These are phyloP conservation scores for Pythium periplocum DNA, from an alignment of 352 stramenopile genomes.

Conservation along the genomic window DNA sequence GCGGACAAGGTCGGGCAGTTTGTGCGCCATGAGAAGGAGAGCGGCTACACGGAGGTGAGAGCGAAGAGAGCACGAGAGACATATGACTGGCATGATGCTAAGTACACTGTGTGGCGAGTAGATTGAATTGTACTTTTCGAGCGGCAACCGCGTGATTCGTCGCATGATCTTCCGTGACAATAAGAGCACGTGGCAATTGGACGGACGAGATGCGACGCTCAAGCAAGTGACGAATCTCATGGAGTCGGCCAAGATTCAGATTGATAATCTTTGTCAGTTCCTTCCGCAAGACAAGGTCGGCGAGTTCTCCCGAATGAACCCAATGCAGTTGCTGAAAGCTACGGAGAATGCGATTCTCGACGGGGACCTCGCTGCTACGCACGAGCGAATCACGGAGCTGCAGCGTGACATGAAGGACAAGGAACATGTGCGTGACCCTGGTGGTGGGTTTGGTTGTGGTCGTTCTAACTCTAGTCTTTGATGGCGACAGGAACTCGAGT, in stretches of 20 bases:
- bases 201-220: conserved; percentile 61
- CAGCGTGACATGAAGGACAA: conserved; percentile 72
- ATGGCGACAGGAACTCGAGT: conserved; percentile 48
- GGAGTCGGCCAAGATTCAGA: conserved; percentile 88
- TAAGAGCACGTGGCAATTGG: conserved; percentile 77
- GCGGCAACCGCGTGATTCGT: conserved; percentile 78
- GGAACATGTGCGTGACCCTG: conserved; percentile 31
- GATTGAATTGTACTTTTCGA: conserved; percentile 92
- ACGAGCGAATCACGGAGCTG: conserved; percentile 76
- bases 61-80: too few relatives aligned
- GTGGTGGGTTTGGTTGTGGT: too few relatives aligned
- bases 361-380: conserved; percentile 59
- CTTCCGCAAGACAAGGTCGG: conserved; percentile 96
- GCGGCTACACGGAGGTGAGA: conserved; percentile 72
- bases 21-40: conserved; percentile 83
- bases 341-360: conserved; percentile 75
- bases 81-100: background rate
- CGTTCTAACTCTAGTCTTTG: too few relatives aligned
- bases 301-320: conserved; percentile 87
- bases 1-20: conserved; percentile 92
- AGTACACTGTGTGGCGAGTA: conserved; percentile 30
- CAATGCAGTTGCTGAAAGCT: conserved; percentile 57
- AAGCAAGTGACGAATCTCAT: conserved; percentile 80
- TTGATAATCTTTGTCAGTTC: conserved; percentile 99
- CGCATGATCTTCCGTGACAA: conserved; percentile 91